Conservation (phyloP, 2,329 filamentous ascomycete genomes). For the Aureobasidium namibiae region DNA sequence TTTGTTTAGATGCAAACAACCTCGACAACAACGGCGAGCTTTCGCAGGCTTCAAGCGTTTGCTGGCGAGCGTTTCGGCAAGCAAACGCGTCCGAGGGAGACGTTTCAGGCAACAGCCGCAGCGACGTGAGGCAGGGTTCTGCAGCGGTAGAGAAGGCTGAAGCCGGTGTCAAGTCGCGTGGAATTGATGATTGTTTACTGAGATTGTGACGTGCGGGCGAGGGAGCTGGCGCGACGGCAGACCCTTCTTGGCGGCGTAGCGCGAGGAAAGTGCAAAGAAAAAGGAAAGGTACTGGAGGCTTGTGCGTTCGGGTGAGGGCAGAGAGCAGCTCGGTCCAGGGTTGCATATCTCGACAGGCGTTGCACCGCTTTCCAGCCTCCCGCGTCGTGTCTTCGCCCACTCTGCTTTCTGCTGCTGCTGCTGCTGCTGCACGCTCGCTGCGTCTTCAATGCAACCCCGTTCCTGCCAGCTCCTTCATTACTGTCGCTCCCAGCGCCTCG, state of each 20-base stretch:
- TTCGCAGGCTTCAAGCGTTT: neutral
- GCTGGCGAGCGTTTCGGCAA: constrained; percentile 8
- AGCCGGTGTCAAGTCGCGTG: constrained; percentile 5
- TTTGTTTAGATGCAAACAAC: constrained; percentile 12
- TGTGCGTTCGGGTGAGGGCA: neutral
- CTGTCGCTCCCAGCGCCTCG: constrained; percentile 7
- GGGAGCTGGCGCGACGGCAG: neutral
- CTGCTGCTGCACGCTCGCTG: constrained; percentile 2
- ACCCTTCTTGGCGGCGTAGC: constrained; percentile 2
- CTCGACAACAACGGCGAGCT: neutral
- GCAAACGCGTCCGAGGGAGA: constrained; percentile 1
- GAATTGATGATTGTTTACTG: constrained; percentile 11
- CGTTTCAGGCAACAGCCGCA: constrained; percentile 8
- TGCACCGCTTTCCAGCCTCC: constrained; percentile 6
- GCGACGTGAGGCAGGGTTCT: neutral
- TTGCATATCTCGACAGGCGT: constrained; percentile 7
- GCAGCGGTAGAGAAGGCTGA: neutral
- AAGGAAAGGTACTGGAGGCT: neutral
- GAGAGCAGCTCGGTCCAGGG: neutral
- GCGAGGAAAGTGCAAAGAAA: constrained; percentile 6
- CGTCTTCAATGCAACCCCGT: constrained; percentile 5
- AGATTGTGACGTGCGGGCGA: constrained; percentile 6
- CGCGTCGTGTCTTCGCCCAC: neutral
- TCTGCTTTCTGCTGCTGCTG: too few relatives aligned
- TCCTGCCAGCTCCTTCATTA: constrained; percentile 5